Percentiles rank a stretch among this genome's conserved stretches.
Evolutionary conservation across 2,329 filamentous ascomycete species (phyloP).

Genomic region (Dendrostoma leiphaemia): DNA sequence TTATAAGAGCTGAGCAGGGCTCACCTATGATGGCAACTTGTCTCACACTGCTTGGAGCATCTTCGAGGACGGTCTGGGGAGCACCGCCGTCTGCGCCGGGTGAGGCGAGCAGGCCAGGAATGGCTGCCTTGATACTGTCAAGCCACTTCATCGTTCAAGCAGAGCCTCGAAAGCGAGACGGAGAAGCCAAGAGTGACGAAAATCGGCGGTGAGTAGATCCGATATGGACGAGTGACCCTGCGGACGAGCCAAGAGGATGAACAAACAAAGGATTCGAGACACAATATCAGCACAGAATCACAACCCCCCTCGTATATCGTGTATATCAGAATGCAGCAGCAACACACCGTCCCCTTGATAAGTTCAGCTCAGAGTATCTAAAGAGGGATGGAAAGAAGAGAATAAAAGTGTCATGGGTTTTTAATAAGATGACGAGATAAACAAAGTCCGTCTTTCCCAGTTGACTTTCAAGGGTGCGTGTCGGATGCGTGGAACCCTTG

Average conservation of each 20-base stretch:
- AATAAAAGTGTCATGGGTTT: background rate
- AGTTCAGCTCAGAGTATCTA: background rate
- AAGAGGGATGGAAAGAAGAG: background rate
- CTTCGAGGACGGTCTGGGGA: constrained; percentile 10
- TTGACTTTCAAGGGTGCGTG: background rate
- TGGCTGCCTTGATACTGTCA: constrained; percentile 14
- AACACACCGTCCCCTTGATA: background rate
- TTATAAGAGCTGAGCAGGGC: background rate
- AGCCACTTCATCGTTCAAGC: constrained; percentile 17
- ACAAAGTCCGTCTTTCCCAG: background rate
- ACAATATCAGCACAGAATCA: background rate
- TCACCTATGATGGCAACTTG: constrained; percentile 30
- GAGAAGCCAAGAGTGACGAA: background rate
- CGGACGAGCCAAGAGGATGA: background rate
- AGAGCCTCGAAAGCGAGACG: background rate
- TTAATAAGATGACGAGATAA: background rate
- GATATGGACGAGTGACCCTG: background rate
- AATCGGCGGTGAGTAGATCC: background rate
- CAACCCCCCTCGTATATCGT: background rate
- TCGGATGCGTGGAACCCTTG: background rate
- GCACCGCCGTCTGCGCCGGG: constrained; percentile 2
- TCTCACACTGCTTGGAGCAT: constrained; percentile 19
- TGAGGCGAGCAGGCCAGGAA: constrained; percentile 15
- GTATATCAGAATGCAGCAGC: background rate
- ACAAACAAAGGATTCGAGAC: background rate